Evolutionary conservation across 2,329 filamentous ascomycete genomes (phyloP).

Genomic region (Kalaharituber pfeilii): DNA sequence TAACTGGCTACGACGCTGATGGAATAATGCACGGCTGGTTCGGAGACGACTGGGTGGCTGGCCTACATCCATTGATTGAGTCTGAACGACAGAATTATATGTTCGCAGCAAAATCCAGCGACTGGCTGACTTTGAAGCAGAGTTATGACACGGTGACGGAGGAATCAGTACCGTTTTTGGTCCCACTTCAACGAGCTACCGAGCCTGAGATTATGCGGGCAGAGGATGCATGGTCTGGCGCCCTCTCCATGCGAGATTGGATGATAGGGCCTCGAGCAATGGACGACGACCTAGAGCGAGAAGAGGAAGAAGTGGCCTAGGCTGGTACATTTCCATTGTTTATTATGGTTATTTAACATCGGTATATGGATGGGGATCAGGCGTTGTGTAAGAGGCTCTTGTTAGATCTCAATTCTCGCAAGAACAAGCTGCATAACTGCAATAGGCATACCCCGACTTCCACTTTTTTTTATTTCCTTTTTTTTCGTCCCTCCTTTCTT

Average conservation of each 20-base stretch:
- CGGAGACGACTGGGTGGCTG: constrained; percentile 74
- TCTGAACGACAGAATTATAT: constrained; percentile 85
- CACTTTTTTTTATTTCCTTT: no score
- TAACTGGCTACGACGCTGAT: constrained; percentile 76
- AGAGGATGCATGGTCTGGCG: constrained; percentile 78
- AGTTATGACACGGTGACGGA: constrained; percentile 75
- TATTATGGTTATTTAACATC: no score
- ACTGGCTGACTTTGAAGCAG: constrained; percentile 74
- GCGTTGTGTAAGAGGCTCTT: no score
- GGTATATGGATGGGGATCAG: no score
- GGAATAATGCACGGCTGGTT: constrained; percentile 90
- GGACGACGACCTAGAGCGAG: constrained; percentile 21
- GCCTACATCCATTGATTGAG: constrained; percentile 68
- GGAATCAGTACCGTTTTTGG: constrained; percentile 74
- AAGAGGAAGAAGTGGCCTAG: not conserved
- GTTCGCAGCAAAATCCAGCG: constrained; percentile 83
- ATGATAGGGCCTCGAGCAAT: constrained; percentile 77
- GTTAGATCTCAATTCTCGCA: no score
- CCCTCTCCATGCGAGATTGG: constrained; percentile 96
- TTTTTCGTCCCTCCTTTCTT: no score
- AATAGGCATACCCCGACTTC: no score
- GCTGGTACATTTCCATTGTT: no score
- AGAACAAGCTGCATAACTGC: no score
- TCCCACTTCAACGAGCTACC: constrained; percentile 57
- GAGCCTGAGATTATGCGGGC: constrained; percentile 68